Percentiles rank a stretch among this genome's conserved stretches.
phyloP scores from a whole-genome alignment of 495 filamentous ascomycete species.

The Umbilicaria muhlenbergii region DNA sequence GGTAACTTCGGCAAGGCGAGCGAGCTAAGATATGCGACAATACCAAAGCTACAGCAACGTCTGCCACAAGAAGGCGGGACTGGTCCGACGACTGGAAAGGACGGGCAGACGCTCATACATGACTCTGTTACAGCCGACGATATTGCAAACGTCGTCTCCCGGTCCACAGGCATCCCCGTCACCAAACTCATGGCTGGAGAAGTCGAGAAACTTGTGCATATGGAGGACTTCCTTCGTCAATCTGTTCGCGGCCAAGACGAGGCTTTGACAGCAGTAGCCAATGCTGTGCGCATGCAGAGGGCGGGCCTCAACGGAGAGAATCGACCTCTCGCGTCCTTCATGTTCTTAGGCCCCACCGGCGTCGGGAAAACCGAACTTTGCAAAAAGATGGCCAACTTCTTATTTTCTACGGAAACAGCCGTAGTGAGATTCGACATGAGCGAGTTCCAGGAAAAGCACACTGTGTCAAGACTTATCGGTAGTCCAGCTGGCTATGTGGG shows the following conservation, averaged over 20 bases:
- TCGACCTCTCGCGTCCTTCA: slow-evolving; percentile 82
- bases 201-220: slow-evolving; percentile 77
- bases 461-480: slow-evolving; percentile 82
- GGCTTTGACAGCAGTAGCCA: slow-evolving; percentile 75
- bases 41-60: slow-evolving; percentile 63
- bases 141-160: slow-evolving; percentile 80
- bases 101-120: slow-evolving; percentile 54
- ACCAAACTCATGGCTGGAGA: slow-evolving; percentile 84
- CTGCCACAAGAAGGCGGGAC: slow-evolving; percentile 57
- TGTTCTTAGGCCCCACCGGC: slow-evolving; percentile 94
- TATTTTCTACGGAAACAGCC: slow-evolving; percentile 82
- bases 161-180: slow-evolving; percentile 83
- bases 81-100: slow-evolving; percentile 18
- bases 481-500: slow-evolving; percentile 88
- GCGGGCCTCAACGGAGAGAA: slow-evolving; percentile 86
- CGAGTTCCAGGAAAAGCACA: slow-evolving; percentile 97
- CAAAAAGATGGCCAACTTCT: slow-evolving; percentile 85
- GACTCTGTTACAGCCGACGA: slow-evolving; percentile 89
- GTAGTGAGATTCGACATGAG: slow-evolving; percentile 95
- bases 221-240: slow-evolving; percentile 80
- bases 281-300: slow-evolving; percentile 87
- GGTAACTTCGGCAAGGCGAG: slow-evolving; percentile 85
- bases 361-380: slow-evolving; percentile 95
- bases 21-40: slow-evolving; percentile 72
- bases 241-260: slow-evolving; percentile 89